Conservation (phyloP, 305 asterid species). For the Plantago coronopus region DNA sequence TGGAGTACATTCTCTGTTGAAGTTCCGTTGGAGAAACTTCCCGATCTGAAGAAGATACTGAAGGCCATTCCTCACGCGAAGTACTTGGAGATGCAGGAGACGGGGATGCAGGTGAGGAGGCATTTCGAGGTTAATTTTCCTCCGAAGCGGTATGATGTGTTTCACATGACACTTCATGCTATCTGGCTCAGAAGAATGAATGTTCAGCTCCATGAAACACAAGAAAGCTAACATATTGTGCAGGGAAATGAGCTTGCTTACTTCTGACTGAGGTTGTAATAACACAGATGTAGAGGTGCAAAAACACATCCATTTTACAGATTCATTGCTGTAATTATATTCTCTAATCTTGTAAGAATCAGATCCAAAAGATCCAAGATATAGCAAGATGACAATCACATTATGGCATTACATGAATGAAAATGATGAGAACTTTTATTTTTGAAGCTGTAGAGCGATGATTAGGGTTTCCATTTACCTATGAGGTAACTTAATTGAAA, state of each 20-base stretch:
- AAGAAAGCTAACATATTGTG: not conserved
- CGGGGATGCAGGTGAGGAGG: conserved; percentile 49
- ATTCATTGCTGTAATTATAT: too few species aligned
- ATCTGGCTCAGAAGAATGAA: conserved; percentile 72
- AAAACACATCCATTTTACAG: not conserved
- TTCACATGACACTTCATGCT: conserved; percentile 72
- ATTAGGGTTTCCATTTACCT: too few species aligned
- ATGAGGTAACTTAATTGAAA: too few species aligned
- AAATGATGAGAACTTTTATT: too few species aligned
- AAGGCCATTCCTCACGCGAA: conserved; percentile 36
- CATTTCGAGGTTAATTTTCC: conserved; percentile 63
- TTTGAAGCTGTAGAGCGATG: too few species aligned
- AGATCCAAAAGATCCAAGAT: too few species aligned
- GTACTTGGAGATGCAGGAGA: conserved; percentile 51
- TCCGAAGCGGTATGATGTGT: conserved; percentile 62
- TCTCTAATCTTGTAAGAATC: too few species aligned
- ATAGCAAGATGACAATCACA: too few species aligned
- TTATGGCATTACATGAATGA: too few species aligned
- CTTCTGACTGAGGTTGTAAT: too few species aligned
- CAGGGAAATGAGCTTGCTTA: too few species aligned
- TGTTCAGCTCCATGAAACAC: conserved; percentile 34
- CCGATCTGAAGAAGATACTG: conserved; percentile 49
- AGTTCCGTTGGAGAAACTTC: conserved; percentile 48
- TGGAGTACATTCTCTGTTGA: conserved; percentile 61
- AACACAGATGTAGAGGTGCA: not conserved